Evolutionary conservation across 805 yeast genomes (phyloP), one percentile per base, ranked within the genome.

Genomic region (Teunomyces atbi): DNA sequence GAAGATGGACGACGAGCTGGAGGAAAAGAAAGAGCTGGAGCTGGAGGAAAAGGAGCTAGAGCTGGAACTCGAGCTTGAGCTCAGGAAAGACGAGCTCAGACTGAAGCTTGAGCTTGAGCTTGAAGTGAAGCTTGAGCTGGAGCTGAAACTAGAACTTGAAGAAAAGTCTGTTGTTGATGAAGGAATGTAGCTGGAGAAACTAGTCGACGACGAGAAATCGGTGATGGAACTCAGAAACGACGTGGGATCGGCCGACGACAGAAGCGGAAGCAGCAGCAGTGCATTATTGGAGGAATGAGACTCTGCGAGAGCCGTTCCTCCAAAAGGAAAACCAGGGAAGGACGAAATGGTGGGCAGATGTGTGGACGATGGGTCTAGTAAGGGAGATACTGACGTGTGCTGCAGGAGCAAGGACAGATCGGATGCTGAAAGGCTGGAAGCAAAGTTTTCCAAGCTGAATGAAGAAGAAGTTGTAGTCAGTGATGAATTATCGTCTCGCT

Each of bases 291-390:
- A 23, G 21, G 32, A 29, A 5, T 33, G n/a, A 2, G 43, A 35
- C 18, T 40, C 29, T 15, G 45, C 18, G 5, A 34, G 12, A 12
- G 21, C 37, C 11, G 34, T 7, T 18, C 37, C 37, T 8, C 26
- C 37, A 12, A 34, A 34, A 11, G 40, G 33, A 15, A 27, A 29
- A 20, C 36, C 40, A 26, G 26, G 4, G 26, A 38, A 34, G 16
- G 51, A 45, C 27, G 42, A 37, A 19, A 42, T 39, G 42, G 53
- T 43, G 34, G 47, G 34, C 30, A 42, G 38, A 11, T 18, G 41
- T 38, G 47, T 10, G 30, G 20, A 11, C 8, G 29, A 18, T 20
- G 39, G 12, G 40, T 42, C 16, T 44, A 33, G 13, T 42, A 35
- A 11, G 41, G n/a, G n/a, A 30, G 18, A 13, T 30, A 8, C 10